Evolutionary conservation across 2,329 filamentous ascomycete genomes (phyloP), one percentile per base, ranked within the genome.

Genomic region (Penicillium rolfsii): DNA sequence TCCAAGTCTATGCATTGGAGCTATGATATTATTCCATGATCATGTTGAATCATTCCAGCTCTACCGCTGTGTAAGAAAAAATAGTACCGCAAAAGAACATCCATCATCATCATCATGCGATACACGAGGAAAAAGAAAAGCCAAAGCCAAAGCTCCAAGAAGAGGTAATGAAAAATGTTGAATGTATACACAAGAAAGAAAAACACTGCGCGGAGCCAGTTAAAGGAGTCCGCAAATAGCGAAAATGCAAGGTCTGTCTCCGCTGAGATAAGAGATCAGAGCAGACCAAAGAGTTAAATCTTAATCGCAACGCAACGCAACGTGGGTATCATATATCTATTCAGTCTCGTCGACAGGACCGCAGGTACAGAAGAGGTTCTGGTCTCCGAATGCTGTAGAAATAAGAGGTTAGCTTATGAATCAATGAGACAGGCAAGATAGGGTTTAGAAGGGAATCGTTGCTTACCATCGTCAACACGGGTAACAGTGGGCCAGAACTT

Each of bases 401-500:
- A 16, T 22, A 48, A 16, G 43, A 12, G 4, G 64, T 75, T 72
- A 78, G 73, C 59, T 60, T 41, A 19, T 43, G 55, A 2, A 2
- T 11, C 4, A 4, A 33, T 2, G 11, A 33, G 9, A 12, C 30
- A 49, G 1, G 4, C 1, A 50, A 58, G 33, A 57, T 26, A n/a
- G 8, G 16, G 24, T 12, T 30, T 26, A 12, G 11, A 19, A 7
- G 26, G 26, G 24, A n/a, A 7, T 26, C 26, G 1, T 28, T 40
- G 8, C 89, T 83, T 78, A 94, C 91, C 85, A 82, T 97, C 94
- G 75, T 98, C 91, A 22, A 97, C 83, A 75, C 94, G 85, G 6
- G 90, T 91, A 14, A 97, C 92, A 38, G 83, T 88, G 0, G 94
- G 93, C 94, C 94, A 98, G 80, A 97, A 97, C 83, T 98, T 98